These are phyloP conservation scores for Sugiyamaella lignohabitans DNA, from an alignment of 805 yeast species.

Conservation along the genomic window DNA sequence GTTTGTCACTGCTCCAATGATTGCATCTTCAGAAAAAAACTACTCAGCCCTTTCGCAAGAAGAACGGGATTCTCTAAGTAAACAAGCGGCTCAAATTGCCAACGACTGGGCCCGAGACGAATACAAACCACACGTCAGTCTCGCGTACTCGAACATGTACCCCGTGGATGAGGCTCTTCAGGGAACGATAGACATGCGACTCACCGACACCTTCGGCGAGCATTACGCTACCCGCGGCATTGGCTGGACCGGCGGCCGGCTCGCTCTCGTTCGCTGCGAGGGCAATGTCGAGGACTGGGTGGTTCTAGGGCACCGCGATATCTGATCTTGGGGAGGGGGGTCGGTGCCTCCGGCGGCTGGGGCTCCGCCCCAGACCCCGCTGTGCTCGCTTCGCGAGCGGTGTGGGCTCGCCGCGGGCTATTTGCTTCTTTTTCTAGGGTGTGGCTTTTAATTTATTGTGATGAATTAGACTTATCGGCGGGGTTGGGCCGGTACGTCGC, in stretches of 20 bases:
- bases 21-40: constrained; percentile 18
- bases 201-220: constrained; percentile 57
- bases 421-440: too few species aligned
- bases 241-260: constrained; percentile 65
- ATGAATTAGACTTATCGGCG: too few species aligned
- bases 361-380: too few species aligned
- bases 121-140: constrained; percentile 66
- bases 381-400: too few species aligned
- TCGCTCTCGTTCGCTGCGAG: constrained; percentile 60
- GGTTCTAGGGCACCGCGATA: constrained; percentile 43
- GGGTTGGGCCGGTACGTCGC: too few species aligned
- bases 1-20: constrained; percentile 28
- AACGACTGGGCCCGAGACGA: constrained; percentile 50
- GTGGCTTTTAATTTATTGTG: too few species aligned
- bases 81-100: constrained; percentile 41
- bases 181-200: constrained; percentile 56
- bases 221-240: constrained; percentile 34
- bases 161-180: constrained; percentile 64
- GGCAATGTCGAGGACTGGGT: constrained; percentile 70
- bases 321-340: too few species aligned
- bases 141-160: constrained; percentile 57
- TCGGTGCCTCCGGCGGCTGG: too few species aligned
- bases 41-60: constrained; percentile 25
- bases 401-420: too few species aligned
- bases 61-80: constrained; percentile 22